Percentiles rank a stretch among this genome's conserved stretches.
Evolutionary conservation across 257 asterid genomes (phyloP).

Genomic region (Solanum pennellii): DNA sequence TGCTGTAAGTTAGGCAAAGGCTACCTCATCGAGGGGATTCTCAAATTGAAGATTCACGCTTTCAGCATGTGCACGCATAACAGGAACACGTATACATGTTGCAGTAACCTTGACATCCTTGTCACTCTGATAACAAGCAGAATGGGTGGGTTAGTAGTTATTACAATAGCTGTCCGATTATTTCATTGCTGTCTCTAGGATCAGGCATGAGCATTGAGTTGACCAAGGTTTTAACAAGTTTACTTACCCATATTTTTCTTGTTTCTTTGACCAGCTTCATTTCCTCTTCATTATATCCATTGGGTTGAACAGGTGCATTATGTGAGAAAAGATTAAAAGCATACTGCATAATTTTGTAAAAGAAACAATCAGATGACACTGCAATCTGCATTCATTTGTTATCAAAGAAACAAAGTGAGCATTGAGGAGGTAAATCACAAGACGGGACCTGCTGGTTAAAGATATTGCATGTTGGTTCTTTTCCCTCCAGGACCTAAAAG

Average conservation of each 20-base stretch:
- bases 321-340: conserved; percentile 97
- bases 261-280: conserved; percentile 97
- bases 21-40: conserved; percentile 85
- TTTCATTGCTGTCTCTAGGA: neutral
- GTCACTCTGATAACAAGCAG: conserved; percentile 35
- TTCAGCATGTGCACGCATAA: conserved; percentile 99
- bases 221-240: neutral
- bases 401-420: neutral
- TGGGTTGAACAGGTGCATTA: conserved; percentile 77
- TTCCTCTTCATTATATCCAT: conserved; percentile 98
- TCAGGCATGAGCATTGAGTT: neutral
- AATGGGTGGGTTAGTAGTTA: neutral
- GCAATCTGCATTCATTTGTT: neutral
- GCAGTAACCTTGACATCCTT: conserved; percentile 76
- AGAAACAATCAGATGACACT: neutral
- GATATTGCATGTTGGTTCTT: conserved; percentile 80
- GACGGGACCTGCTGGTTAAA: conserved; percentile 61
- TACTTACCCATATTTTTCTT: conserved; percentile 80
- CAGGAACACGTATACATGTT: conserved; percentile 93
- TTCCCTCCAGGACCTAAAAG: conserved; percentile 64
- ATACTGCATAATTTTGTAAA: conserved; percentile 42
- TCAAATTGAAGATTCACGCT: conserved; percentile 89
- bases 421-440: neutral
- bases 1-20: neutral
- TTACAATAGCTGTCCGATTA: neutral